Evolutionary conservation across 2,329 filamentous ascomycete genomes (phyloP).

Genomic region (Colletotrichum sidae): DNA sequence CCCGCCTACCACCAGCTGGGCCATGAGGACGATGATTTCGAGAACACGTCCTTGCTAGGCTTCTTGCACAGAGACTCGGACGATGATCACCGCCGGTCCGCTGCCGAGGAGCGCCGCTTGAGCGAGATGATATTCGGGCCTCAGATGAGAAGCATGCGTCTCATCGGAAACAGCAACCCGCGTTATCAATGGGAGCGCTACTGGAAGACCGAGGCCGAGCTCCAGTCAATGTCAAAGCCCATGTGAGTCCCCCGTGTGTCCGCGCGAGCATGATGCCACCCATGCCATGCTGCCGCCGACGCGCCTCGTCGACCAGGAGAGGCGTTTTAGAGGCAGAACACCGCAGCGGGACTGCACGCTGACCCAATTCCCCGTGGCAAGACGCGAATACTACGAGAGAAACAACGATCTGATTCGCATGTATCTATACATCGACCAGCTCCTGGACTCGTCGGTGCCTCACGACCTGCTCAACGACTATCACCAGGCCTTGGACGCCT

Average conservation of each 20-base stretch:
- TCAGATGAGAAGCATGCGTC: slow-evolving; percentile 82
- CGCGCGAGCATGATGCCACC: slow-evolving; percentile 5
- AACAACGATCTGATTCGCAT: slow-evolving; percentile 91
- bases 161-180: slow-evolving; percentile 91
- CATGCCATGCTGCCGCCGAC: background rate
- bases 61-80: slow-evolving; percentile 40
- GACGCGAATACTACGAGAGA: slow-evolving; percentile 86
- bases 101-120: slow-evolving; percentile 68
- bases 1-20: slow-evolving; percentile 39
- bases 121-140: slow-evolving; percentile 72
- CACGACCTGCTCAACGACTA: slow-evolving; percentile 94
- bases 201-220: slow-evolving; percentile 82
- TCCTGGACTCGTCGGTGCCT: slow-evolving; percentile 92
- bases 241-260: slow-evolving; percentile 58
- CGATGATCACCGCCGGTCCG: slow-evolving; percentile 58
- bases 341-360: slow-evolving; percentile 1
- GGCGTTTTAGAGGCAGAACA: background rate
- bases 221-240: slow-evolving; percentile 77
- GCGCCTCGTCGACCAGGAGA: background rate
- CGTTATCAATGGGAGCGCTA: slow-evolving; percentile 89
- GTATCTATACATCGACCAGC: slow-evolving; percentile 91
- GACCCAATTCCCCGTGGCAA: slow-evolving; percentile 44
- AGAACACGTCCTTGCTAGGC: slow-evolving; percentile 31
- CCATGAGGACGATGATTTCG: slow-evolving; percentile 41
- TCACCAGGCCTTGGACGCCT: slow-evolving; percentile 68